phyloP scores from a whole-genome alignment of 2,329 filamentous ascomycete species.

The Lizonia empirigonia region DNA sequence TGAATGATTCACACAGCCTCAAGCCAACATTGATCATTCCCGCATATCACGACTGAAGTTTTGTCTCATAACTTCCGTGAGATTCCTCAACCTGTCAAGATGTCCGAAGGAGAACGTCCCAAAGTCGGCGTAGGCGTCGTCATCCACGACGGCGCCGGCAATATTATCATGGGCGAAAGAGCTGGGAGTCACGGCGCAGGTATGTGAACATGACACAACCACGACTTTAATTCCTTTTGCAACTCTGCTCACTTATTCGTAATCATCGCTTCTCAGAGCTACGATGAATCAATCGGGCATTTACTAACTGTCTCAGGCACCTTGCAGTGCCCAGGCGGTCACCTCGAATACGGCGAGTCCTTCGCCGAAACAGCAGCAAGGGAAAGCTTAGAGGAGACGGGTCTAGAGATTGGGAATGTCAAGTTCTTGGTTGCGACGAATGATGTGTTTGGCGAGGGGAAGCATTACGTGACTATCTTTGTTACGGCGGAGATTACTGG shows the following conservation, averaged over 20 bases:
- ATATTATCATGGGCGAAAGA: constrained; percentile 56
- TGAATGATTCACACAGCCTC: neutral
- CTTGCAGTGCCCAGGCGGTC: constrained; percentile 74
- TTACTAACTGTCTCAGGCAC: too few relatives aligned
- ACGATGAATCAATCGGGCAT: too few relatives aligned
- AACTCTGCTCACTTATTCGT: too few relatives aligned
- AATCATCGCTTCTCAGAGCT: too few relatives aligned
- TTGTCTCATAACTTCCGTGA: too few relatives aligned
- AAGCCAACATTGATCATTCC: too few relatives aligned
- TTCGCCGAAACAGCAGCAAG: constrained; percentile 67
- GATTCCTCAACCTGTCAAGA: neutral
- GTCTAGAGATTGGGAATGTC: constrained; percentile 56
- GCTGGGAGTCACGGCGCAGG: constrained; percentile 56
- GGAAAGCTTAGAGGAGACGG: constrained; percentile 74
- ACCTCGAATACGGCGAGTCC: constrained; percentile 72
- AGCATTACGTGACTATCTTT: constrained; percentile 79
- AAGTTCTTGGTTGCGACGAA: constrained; percentile 68
- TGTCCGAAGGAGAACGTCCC: constrained; percentile 35
- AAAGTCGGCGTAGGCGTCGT: constrained; percentile 58
- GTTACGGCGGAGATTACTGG: constrained; percentile 61
- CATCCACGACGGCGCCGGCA: constrained; percentile 49
- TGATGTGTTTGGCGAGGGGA: constrained; percentile 66
- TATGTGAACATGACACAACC: constrained; percentile 35
- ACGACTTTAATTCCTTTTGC: neutral
- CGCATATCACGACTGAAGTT: too few relatives aligned